These are phyloP conservation scores for Angomonas ambiguus DNA, from an alignment of 208 protist species.

Conservation along the genomic window DNA sequence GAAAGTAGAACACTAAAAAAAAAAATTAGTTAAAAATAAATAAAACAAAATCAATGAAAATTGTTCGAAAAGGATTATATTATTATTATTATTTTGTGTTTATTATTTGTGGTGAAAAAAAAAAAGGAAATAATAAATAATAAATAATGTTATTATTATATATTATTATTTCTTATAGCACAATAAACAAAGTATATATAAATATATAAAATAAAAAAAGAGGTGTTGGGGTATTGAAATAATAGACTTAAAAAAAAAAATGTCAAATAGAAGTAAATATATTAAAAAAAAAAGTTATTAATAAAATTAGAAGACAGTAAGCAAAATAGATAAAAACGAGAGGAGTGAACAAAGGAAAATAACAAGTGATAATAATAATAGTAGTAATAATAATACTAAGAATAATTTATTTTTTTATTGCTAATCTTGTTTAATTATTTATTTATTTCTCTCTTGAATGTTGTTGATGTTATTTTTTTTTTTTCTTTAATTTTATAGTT, in stretches of 20 bases:
- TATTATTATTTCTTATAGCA: too few relatives aligned
- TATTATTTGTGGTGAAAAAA: background rate
- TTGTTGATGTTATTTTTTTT: background rate
- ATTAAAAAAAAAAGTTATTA: background rate
- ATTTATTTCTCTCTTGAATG: background rate
- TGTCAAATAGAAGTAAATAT: background rate
- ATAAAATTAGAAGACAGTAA: background rate
- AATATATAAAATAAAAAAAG: background rate
- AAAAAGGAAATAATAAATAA: background rate
- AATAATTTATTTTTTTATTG: background rate
- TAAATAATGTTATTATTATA: background rate
- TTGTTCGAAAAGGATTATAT: background rate
- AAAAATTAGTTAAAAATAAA: background rate
- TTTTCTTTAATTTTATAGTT: background rate
- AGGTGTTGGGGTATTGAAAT: too few relatives aligned
- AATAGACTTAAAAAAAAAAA: background rate
- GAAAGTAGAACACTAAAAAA: background rate
- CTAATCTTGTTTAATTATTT: background rate
- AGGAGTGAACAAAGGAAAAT: background rate
- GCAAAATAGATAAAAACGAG: background rate
- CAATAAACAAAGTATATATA: background rate
- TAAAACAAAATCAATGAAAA: slow-evolving; percentile 3
- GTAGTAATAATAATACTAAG: background rate
- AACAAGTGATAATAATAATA: background rate
- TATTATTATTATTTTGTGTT: background rate